Evolutionary conservation across 2,329 filamentous ascomycete species (phyloP).

Genomic region (Thelonectria olida): DNA sequence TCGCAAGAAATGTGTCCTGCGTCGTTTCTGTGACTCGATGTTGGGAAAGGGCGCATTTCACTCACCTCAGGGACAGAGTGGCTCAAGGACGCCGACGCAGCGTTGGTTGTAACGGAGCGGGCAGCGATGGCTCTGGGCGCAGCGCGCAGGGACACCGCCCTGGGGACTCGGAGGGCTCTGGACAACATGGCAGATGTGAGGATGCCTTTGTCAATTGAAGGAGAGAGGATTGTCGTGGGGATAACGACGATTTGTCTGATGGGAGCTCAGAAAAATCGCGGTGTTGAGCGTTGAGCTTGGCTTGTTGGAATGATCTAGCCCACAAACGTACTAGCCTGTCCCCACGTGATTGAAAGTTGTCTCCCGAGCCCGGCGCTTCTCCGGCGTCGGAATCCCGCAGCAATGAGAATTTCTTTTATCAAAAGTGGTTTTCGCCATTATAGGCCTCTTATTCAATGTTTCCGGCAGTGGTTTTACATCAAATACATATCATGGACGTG

Average conservation of each 20-base stretch:
- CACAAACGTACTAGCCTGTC: slow-evolving; percentile 34
- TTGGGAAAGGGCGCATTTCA: slow-evolving; percentile 38
- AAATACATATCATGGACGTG: background rate
- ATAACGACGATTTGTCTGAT: slow-evolving; percentile 44
- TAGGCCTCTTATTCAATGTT: background rate
- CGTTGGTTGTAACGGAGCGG: slow-evolving; percentile 92
- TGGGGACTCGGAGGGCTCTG: slow-evolving; percentile 70
- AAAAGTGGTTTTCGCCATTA: background rate
- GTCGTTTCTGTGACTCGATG: slow-evolving; percentile 8
- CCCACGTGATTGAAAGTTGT: slow-evolving; percentile 33
- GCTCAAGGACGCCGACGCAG: slow-evolving; percentile 89
- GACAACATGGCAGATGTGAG: slow-evolving; percentile 70
- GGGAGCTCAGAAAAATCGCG: slow-evolving; percentile 56
- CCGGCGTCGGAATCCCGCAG: slow-evolving; percentile 11
- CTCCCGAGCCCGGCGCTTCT: slow-evolving; percentile 18
- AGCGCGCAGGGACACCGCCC: slow-evolving; percentile 66
- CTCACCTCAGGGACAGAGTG: slow-evolving; percentile 68
- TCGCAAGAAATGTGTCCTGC: too few relatives aligned
- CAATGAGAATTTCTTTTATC: background rate
- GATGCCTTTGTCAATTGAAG: slow-evolving; percentile 46
- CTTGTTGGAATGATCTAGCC: slow-evolving; percentile 51
- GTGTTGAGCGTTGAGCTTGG: slow-evolving; percentile 53
- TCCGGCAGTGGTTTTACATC: background rate
- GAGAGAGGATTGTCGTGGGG: slow-evolving; percentile 42
- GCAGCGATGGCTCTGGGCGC: slow-evolving; percentile 59